A percentile compares a stretch with the other conserved stretches of the same genome.
phyloP scores from a whole-genome alignment of 2,329 filamentous ascomycete species.

The Hymenoscyphus scutula region DNA sequence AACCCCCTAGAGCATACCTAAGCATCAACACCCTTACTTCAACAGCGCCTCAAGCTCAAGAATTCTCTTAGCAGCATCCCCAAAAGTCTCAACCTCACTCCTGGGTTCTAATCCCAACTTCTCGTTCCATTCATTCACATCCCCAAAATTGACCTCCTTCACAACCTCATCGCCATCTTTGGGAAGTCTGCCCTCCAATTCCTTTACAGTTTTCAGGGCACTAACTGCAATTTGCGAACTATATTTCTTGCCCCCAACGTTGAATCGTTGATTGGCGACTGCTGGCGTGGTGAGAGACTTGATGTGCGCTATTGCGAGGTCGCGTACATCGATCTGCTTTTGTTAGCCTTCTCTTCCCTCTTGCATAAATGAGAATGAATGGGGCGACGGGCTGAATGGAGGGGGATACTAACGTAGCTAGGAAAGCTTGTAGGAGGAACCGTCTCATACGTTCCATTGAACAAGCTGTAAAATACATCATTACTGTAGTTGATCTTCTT shows the following conservation, averaged over 20 bases:
- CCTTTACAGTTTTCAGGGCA: slow-evolving; percentile 28
- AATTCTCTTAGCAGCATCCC: slow-evolving; percentile 30
- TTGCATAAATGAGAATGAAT: slow-evolving; percentile 21
- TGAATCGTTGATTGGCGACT: slow-evolving; percentile 29
- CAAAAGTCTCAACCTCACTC: slow-evolving; percentile 28
- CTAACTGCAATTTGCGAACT: slow-evolving; percentile 25
- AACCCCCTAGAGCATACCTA: too few species aligned
- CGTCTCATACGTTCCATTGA: slow-evolving; percentile 31
- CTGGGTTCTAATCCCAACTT: slow-evolving; percentile 24
- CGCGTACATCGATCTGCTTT: slow-evolving; percentile 32
- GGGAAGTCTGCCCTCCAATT: slow-evolving; percentile 30
- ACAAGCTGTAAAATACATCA: slow-evolving; percentile 30
- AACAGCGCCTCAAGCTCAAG: slow-evolving; percentile 27
- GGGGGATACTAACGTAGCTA: neutral
- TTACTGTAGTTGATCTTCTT: slow-evolving; percentile 32
- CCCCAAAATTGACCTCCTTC: slow-evolving; percentile 20
- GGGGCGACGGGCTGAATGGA: neutral
- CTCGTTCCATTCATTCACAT: slow-evolving; percentile 26
- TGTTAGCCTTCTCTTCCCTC: neutral
- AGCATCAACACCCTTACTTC: too few species aligned
- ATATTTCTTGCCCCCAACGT: slow-evolving; percentile 21
- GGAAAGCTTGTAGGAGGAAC: slow-evolving; percentile 23
- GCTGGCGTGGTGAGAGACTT: slow-evolving; percentile 26
- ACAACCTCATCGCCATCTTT: slow-evolving; percentile 29
- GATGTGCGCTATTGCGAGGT: slow-evolving; percentile 33